Percentiles rank a stretch among this genome's conserved stretches.
Conservation (phyloP, 805 yeast genomes). For the Metschnikowia noctiluminum region DNA sequence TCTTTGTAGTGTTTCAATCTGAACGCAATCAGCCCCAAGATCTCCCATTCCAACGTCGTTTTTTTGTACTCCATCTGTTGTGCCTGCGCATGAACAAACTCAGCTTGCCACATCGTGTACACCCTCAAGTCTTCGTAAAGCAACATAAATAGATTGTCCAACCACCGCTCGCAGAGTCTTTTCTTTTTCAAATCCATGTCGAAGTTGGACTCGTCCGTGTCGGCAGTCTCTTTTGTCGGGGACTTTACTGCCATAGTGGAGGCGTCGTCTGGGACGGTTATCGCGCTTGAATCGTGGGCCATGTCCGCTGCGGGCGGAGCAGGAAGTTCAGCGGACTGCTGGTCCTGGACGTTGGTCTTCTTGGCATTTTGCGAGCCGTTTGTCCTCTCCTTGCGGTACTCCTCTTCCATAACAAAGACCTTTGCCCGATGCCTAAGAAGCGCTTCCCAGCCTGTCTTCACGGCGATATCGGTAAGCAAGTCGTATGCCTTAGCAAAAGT, state of each 20-base stretch:
- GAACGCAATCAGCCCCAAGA: constrained; percentile 79
- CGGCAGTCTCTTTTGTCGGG: constrained; percentile 24
- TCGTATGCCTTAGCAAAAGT: constrained; percentile 46
- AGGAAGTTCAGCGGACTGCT: constrained; percentile 4
- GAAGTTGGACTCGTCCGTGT: constrained; percentile 7
- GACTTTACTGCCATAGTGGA: constrained; percentile 39
- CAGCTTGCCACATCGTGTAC: constrained; percentile 93
- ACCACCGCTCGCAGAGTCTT: constrained; percentile 70
- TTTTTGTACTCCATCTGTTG: constrained; percentile 79
- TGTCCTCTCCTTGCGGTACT: constrained; percentile 39
- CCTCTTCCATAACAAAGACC: constrained; percentile 48
- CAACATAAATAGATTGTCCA: constrained; percentile 66
- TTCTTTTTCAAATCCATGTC: constrained; percentile 54
- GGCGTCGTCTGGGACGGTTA: constrained; percentile 24
- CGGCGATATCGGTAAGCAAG: constrained; percentile 42
- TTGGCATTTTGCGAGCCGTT: constrained; percentile 14
- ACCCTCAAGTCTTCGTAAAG: constrained; percentile 71
- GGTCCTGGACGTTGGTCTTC: constrained; percentile 10
- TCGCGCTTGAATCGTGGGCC: background rate
- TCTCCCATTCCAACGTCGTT: constrained; percentile 86
- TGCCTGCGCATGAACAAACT: constrained; percentile 81
- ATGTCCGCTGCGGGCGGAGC: constrained; percentile 6
- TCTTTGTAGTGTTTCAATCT: constrained; percentile 84
- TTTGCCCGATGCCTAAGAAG: constrained; percentile 44
- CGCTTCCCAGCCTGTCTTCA: constrained; percentile 45